Conservation (phyloP, 2,329 filamentous ascomycete species). For the Biscogniauxia sp. region DNA sequence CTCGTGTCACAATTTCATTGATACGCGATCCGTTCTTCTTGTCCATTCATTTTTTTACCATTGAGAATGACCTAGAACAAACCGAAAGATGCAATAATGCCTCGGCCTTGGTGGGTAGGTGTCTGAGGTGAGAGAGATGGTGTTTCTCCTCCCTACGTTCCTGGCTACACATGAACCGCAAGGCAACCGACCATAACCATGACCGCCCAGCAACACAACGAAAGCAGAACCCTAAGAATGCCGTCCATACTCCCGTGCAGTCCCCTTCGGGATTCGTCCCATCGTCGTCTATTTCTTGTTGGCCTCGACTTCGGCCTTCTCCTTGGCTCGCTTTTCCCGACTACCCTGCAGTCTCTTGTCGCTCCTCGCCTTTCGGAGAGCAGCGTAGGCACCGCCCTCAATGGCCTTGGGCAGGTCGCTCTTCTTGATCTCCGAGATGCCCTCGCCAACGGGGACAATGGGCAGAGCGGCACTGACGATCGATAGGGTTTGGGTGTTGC, state of each 20-base stretch:
- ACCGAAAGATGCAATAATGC: slow-evolving; percentile 34
- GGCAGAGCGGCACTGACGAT: slow-evolving; percentile 63
- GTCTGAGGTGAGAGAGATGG: slow-evolving; percentile 17
- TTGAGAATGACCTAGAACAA: slow-evolving; percentile 34
- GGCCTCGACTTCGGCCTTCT: slow-evolving; percentile 78
- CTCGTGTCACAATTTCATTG: background rate
- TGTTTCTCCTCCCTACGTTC: slow-evolving; percentile 20
- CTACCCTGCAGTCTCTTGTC: slow-evolving; percentile 78
- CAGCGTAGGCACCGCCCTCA: slow-evolving; percentile 84
- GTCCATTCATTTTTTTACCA: slow-evolving; percentile 33
- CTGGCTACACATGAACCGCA: slow-evolving; percentile 24
- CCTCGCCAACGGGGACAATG: slow-evolving; percentile 65
- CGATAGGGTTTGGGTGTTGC: slow-evolving; percentile 60
- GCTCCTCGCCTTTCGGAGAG: slow-evolving; percentile 79
- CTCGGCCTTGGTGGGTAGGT: slow-evolving; percentile 21
- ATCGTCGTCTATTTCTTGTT: slow-evolving; percentile 74
- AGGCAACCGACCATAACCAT: slow-evolving; percentile 31
- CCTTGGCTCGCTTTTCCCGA: slow-evolving; percentile 90
- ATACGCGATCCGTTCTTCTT: slow-evolving; percentile 16
- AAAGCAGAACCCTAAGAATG: slow-evolving; percentile 36
- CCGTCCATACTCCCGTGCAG: slow-evolving; percentile 37
- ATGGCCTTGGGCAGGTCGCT: slow-evolving; percentile 70
- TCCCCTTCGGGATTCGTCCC: slow-evolving; percentile 25
- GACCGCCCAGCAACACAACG: slow-evolving; percentile 29
- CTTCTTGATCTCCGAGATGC: slow-evolving; percentile 75